phyloP scores from a whole-genome alignment of 2,329 filamentous ascomycete genomes.

The Epichloe sylvatica region DNA sequence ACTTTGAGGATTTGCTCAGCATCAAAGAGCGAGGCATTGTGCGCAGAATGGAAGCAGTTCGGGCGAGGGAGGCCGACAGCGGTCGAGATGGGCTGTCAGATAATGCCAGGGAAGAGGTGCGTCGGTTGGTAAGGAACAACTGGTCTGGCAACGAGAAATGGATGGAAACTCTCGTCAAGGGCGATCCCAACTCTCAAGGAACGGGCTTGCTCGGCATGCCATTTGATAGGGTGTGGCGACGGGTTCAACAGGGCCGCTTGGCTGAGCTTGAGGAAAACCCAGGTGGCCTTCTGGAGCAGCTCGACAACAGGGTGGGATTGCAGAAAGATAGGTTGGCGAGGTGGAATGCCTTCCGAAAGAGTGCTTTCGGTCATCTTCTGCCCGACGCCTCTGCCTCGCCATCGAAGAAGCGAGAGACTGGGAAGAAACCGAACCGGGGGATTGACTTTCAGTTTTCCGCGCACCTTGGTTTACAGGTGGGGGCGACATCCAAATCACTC shows the following conservation, averaged over 20 bases:
- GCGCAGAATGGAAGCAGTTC: constrained; percentile 35
- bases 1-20: constrained; percentile 52
- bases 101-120: constrained; percentile 34
- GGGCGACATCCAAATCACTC: constrained; percentile 15
- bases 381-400: constrained; percentile 10
- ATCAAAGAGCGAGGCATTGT: constrained; percentile 46
- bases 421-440: constrained; percentile 16
- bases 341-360: constrained; percentile 56
- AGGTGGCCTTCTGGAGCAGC: constrained; percentile 49
- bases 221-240: constrained; percentile 59
- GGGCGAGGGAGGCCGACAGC: constrained; percentile 15
- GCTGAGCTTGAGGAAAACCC: constrained; percentile 39
- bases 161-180: constrained; percentile 56
- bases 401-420: constrained; percentile 12
- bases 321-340: constrained; percentile 55
- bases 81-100: constrained; percentile 24
- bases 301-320: constrained; percentile 52
- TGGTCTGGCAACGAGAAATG: constrained; percentile 70
- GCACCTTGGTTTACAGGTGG: constrained; percentile 35
- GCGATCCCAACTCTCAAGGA: constrained; percentile 41
- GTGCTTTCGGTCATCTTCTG: constrained; percentile 25
- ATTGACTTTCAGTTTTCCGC: constrained; percentile 40
- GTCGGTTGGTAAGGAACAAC: constrained; percentile 51
- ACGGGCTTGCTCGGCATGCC: constrained; percentile 51
- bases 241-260: constrained; percentile 45